Percentiles rank a stretch among this genome's conserved stretches.
Evolutionary conservation across 1,139 yeast species (phyloP).

Genomic region (Lodderomyces parapsilosis): DNA sequence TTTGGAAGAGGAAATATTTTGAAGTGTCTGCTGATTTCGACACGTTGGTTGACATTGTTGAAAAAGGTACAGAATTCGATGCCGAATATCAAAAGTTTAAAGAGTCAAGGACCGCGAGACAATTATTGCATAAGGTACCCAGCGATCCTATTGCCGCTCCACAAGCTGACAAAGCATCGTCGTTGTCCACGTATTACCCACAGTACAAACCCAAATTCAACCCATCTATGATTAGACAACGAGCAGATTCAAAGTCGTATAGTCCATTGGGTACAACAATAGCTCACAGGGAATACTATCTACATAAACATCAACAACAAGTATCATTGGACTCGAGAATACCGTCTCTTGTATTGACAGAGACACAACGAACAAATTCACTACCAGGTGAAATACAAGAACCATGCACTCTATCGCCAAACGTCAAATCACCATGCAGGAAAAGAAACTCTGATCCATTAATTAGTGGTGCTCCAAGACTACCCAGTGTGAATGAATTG

Average conservation of each 20-base stretch:
- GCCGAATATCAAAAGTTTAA: background rate
- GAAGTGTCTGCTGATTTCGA: background rate
- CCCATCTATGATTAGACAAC: background rate
- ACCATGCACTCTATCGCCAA: slow-evolving; percentile 11
- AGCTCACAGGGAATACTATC: background rate
- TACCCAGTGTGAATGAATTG: slow-evolving; percentile 3
- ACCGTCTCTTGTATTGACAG: background rate
- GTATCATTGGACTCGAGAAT: background rate
- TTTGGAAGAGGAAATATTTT: background rate
- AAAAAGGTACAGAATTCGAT: background rate
- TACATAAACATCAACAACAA: background rate
- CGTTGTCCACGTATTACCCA: background rate
- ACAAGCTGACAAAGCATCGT: background rate
- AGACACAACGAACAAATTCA: slow-evolving; percentile 21
- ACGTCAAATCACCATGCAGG: slow-evolving; percentile 1
- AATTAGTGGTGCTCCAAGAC: background rate
- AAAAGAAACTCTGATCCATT: background rate
- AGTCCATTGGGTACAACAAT: slow-evolving; percentile 15
- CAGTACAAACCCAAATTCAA: slow-evolving; percentile 1
- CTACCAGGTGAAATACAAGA: slow-evolving; percentile 20
- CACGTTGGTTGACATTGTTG: background rate
- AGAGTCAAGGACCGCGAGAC: background rate
- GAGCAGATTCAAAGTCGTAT: slow-evolving; percentile 8
- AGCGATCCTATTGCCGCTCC: background rate
- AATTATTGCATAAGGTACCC: background rate